Base-by-base conservation (phyloP, 192 early-diverging fungal genomes). In the Entomortierella parvispora region DNA sequence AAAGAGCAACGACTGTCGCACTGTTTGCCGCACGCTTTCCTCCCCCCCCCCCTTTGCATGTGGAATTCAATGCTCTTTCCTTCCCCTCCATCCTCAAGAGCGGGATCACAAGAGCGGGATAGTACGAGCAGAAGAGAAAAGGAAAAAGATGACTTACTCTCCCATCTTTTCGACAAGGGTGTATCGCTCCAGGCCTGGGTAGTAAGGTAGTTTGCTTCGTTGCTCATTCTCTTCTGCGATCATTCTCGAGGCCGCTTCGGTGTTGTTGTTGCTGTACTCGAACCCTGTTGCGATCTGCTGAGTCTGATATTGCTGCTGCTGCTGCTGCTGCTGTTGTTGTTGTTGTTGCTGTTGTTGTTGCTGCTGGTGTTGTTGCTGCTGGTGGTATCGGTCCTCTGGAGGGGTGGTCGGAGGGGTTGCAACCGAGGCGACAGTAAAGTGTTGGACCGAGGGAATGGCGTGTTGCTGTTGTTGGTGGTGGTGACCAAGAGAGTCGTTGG, bases 111-210 rank as follows among this genome's bases (percentile, higher is more conserved):
- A n/a, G n/a, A n/a, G n/a, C n/a, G n/a, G n/a, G n/a, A n/a, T n/a
- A n/a, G n/a, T n/a, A n/a, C 4, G 10, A 23, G 9, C 11, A 61
- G 31, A 45, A 23, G 11, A 23, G 3, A 61, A 48, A 3, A 28
- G 28, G 32, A 28, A 42, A 12, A 52, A 49, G 34, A 28, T 25
- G 17, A 89, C 88, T 70, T 81, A 89, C 89, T 90, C 89, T 68
- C 89, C 89, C 83, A 90, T 86, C 47, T 90, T 89, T 26, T 84
- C 75, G 14, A 90, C 23, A 11, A 90, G 53, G 40, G 78, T 62
- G 69, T 80, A 90, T 31, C 82, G 65, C 46, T 88, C 81, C 42
- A 90, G 63, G 25, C 85, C 86, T 8, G 81, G 82, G 60, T 88
- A 89, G 10, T 56, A 49, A 33, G 87, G 85, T 14, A 87, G 23